A percentile compares a stretch with the other conserved stretches of the same genome.
These are phyloP conservation scores for Nicotiana tabacum DNA, from an alignment of 257 asterid genomes.

Conservation along the genomic window DNA sequence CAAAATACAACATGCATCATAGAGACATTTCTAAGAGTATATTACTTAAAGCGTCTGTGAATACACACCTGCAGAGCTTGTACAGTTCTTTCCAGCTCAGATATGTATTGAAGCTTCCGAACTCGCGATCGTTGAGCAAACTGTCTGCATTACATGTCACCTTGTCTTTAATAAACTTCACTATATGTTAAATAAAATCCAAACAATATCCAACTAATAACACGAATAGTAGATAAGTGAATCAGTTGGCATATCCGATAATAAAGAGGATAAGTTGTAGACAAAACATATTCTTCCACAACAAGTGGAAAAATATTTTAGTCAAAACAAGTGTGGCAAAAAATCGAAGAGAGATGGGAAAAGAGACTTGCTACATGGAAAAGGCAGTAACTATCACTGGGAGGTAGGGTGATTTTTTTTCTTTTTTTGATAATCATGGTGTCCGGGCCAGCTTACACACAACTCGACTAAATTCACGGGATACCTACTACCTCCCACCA, in stretches of 20 bases:
- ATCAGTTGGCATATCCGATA: neutral
- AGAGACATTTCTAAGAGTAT: neutral
- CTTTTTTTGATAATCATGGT: too few species aligned
- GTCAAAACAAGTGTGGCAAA: too few species aligned
- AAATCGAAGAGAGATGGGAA: too few species aligned
- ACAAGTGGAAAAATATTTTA: too few species aligned
- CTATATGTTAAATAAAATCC: neutral
- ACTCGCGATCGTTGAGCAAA: constrained; percentile 98
- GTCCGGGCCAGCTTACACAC: too few species aligned
- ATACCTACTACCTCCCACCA: too few species aligned
- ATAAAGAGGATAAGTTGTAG: neutral
- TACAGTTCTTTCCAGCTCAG: constrained; percentile 82
- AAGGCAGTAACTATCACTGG: too few species aligned
- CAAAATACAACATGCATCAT: constrained; percentile 2
- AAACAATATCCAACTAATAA: neutral
- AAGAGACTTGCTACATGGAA: too few species aligned
- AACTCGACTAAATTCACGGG: too few species aligned
- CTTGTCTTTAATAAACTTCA: neutral
- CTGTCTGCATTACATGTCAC: constrained; percentile 57
- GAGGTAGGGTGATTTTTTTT: too few species aligned
- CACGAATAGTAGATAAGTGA: neutral
- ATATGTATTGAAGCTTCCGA: constrained; percentile 87
- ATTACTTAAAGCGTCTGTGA: constrained; percentile 10
- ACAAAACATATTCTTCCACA: neutral
- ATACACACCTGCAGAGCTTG: constrained; percentile 85